Evolutionary conservation across 164 flowering plant species (phyloP).

Genomic region (Hamamelis virginiana): DNA sequence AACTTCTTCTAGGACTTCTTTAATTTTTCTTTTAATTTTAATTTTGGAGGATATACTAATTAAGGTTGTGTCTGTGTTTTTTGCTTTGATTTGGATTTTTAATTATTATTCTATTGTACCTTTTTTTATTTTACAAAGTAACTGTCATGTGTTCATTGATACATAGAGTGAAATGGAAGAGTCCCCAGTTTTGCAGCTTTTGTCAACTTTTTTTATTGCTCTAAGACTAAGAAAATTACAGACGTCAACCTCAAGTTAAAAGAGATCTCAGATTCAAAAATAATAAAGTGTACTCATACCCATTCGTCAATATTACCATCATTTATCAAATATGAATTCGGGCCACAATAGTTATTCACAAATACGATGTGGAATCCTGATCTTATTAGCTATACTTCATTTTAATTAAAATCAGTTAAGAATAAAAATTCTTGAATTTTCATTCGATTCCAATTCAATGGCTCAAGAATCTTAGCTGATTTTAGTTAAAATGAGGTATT

Average conservation of each 20-base stretch:
- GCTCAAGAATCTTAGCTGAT: too few relatives aligned
- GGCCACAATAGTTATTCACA: too few relatives aligned
- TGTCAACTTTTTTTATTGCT: not conserved
- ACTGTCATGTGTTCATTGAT: not conserved
- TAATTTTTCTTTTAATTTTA: not conserved
- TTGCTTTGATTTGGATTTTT: not conserved
- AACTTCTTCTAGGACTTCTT: slow-evolving; percentile 37
- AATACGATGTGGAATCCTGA: too few relatives aligned
- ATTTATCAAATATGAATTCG: too few relatives aligned
- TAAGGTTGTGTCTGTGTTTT: not conserved
- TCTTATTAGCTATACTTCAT: too few relatives aligned
- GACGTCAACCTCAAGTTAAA: not conserved
- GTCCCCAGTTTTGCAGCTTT: slow-evolving; percentile 7
- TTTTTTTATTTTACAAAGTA: slow-evolving; percentile 12
- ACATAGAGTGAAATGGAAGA: slow-evolving; percentile 14
- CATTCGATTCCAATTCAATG: too few relatives aligned
- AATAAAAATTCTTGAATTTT: too few relatives aligned
- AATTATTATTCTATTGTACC: not conserved
- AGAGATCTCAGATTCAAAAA: too few relatives aligned
- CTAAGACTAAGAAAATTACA: not conserved
- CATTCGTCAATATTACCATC: too few relatives aligned
- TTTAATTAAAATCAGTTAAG: too few relatives aligned
- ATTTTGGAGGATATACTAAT: not conserved
- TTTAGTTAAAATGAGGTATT: too few relatives aligned
- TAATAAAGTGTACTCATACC: too few relatives aligned